Base-by-base conservation (phyloP, 768 basidiomycete species). In the Hericium erinaceus region DNA sequence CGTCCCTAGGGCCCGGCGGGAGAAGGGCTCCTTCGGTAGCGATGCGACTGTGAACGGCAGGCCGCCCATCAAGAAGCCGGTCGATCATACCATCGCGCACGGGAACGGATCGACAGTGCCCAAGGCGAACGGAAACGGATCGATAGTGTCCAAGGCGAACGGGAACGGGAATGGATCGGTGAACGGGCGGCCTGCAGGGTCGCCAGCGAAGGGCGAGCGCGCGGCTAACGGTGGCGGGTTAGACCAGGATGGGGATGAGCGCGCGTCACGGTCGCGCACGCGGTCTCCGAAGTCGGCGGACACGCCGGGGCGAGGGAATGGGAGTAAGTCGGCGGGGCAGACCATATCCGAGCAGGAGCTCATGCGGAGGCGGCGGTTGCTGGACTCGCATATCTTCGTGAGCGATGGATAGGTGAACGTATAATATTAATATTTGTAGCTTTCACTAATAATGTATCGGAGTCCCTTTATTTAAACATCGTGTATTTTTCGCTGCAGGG, bases 291-390 rank as follows among this genome's bases (percentile, higher is more conserved):
- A 56, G 41, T 57, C 46, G 15, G 52, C 56, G 16, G 50, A 53
- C n/a, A 60, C 61, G 52, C 38, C 33, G 2, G 39, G 55, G 11
- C 46, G 48, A 8, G 44, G 59, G 41, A 33, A 48, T 8, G 60
- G 59, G 33, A 50, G 51, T 24, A 53, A 49, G 15, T 77, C 70
- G 72, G 74, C 78, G 13, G 85, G 87, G 16, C 82, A 85, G 61
- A 83, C 82, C 44, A 90, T 89, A 57, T 78, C 80, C n/a, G 89
- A 92, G 70, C 79, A 75, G 18, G 89, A 90, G 69, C 69, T 92
- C 68, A 85, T 94, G 77, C 73, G 84, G 64, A 77, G 92, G 64
- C 80, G 88, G 54, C 80, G 92, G 64, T 68, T 94, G 67, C 74
- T 94, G 55, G 87, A 89, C 62, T 78, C 84, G 54, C 85, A 88